Conservation (phyloP, 2,329 filamentous ascomycete species). For the Paradendryphiella salina region DNA sequence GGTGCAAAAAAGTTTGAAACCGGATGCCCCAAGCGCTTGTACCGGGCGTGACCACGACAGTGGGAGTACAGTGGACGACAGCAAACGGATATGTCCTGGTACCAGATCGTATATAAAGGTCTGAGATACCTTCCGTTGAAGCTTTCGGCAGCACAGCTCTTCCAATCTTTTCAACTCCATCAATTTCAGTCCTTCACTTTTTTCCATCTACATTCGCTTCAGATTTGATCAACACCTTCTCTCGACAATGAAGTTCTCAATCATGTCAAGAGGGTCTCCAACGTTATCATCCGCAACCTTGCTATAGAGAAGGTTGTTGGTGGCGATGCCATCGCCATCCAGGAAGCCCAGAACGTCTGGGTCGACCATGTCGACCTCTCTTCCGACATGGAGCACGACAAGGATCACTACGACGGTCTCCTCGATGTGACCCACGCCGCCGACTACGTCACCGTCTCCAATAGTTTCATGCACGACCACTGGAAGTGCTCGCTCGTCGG, state of each 20-base stretch:
- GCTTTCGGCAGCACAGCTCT: slow-evolving; percentile 20
- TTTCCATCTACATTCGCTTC: slow-evolving; percentile 17
- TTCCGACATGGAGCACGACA: slow-evolving; percentile 62
- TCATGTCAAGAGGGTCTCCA: slow-evolving; percentile 52
- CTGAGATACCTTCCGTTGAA: slow-evolving; percentile 1
- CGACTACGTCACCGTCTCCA: slow-evolving; percentile 64
- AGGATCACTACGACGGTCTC: slow-evolving; percentile 72
- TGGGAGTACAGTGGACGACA: slow-evolving; percentile 1
- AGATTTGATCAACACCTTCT: slow-evolving; percentile 12
- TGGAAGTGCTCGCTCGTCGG: slow-evolving; percentile 63
- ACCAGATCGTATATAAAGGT: slow-evolving; percentile 16
- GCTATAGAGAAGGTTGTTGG: slow-evolving; percentile 56
- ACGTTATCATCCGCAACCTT: slow-evolving; percentile 63
- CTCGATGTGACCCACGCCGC: slow-evolving; percentile 66
- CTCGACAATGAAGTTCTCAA: slow-evolving; percentile 37
- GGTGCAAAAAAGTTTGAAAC: slow-evolving; percentile 16
- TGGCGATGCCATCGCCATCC: slow-evolving; percentile 58
- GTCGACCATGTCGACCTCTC: slow-evolving; percentile 69
- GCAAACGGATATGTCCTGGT: background rate
- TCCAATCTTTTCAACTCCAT: slow-evolving; percentile 21
- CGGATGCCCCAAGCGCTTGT: slow-evolving; percentile 8
- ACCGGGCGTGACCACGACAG: slow-evolving; percentile 9
- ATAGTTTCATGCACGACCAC: slow-evolving; percentile 60
- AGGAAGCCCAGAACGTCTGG: slow-evolving; percentile 60
- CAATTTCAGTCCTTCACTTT: slow-evolving; percentile 20